These are phyloP conservation scores for Zygotorulaspora mrakii DNA, from an alignment of 1,139 yeast species.

Conservation along the genomic window DNA sequence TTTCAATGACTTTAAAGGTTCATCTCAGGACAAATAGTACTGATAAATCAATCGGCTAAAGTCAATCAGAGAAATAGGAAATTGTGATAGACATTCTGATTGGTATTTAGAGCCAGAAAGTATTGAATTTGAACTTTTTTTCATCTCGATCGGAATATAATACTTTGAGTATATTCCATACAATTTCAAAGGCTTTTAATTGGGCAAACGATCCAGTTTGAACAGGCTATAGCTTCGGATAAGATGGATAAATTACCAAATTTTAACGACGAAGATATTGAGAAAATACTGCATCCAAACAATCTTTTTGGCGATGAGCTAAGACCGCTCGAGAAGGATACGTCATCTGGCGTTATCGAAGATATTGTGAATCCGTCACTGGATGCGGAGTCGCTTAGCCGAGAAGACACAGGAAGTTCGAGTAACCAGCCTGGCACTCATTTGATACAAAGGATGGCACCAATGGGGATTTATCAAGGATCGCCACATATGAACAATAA, in stretches of 20 bases:
- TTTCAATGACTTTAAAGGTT: background rate
- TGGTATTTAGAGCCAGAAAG: no score
- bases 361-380: conserved; percentile 32
- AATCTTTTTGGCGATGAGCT: conserved; percentile 19
- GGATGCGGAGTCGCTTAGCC: conserved; percentile 16
- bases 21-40: background rate
- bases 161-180: no score
- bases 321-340: conserved; percentile 12
- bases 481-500: conserved; percentile 9
- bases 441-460: conserved; percentile 16
- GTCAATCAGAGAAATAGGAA: background rate
- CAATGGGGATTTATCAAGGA: conserved; percentile 14
- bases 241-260: conserved; percentile 15
- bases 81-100: background rate
- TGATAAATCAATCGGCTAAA: background rate
- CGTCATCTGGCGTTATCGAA: conserved; percentile 22
- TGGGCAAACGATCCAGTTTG: background rate
- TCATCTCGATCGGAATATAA: no score
- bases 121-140: no score
- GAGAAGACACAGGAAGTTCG: conserved; percentile 2
- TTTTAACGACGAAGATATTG: conserved; percentile 28
- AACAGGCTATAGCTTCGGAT: background rate
- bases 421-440: conserved; percentile 15
- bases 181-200: background rate
- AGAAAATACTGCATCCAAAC: conserved; percentile 25